phyloP scores from a whole-genome alignment of 2,329 filamentous ascomycete genomes.

The Pseudocercospora musae region DNA sequence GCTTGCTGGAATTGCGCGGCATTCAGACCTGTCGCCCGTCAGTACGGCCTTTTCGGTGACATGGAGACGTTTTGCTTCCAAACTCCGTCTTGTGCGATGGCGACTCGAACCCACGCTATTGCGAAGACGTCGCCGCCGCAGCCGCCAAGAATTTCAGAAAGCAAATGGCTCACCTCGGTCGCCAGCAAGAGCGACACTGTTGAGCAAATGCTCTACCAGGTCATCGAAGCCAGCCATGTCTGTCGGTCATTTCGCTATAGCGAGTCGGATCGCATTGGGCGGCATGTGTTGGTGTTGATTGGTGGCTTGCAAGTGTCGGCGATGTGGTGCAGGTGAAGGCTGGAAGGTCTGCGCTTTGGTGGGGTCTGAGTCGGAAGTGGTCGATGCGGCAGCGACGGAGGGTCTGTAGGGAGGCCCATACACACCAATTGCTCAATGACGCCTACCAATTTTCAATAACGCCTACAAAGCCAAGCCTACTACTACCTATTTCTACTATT shows the following conservation, averaged over 20 bases:
- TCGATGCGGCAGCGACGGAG: no score
- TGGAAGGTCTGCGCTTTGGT: neutral
- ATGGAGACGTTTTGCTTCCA: neutral
- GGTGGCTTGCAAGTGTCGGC: neutral
- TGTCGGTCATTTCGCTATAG: slow-evolving; percentile 16
- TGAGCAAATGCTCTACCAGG: slow-evolving; percentile 56
- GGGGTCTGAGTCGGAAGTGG: neutral
- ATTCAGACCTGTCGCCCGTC: slow-evolving; percentile 37
- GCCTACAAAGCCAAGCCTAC: no score
- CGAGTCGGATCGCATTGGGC: neutral
- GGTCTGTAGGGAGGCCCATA: no score
- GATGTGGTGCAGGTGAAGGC: neutral
- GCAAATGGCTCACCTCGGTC: slow-evolving; percentile 51
- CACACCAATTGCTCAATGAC: no score
- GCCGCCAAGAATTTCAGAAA: neutral
- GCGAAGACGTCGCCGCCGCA: neutral
- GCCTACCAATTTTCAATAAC: no score
- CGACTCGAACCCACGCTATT: slow-evolving; percentile 10
- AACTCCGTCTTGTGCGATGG: neutral
- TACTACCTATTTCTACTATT: no score
- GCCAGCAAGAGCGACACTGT: slow-evolving; percentile 58
- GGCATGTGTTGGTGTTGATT: neutral
- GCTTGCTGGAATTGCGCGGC: slow-evolving; percentile 41
- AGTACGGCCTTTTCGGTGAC: neutral
- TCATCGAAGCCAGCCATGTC: slow-evolving; percentile 48